These are phyloP conservation scores for Paraurostyla sp. DNA, from an alignment of 73 alveolate species.

Conservation along the genomic window DNA sequence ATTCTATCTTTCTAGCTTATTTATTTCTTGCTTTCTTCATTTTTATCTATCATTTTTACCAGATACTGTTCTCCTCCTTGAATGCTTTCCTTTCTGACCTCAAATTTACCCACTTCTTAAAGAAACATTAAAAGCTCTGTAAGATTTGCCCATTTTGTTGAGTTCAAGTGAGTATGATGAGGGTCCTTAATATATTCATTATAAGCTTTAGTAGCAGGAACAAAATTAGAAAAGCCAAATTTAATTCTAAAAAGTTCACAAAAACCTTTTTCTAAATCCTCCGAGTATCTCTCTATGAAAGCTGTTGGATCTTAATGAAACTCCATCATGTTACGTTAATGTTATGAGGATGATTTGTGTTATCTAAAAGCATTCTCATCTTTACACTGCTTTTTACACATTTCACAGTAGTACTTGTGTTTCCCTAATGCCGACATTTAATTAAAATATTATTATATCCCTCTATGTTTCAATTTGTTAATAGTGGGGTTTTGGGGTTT, in stretches of 20 bases:
- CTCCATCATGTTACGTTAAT: slow-evolving; percentile 32
- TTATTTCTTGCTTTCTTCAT: not conserved
- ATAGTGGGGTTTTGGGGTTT: too few species aligned
- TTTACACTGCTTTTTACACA: slow-evolving; percentile 58
- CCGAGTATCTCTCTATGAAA: not conserved
- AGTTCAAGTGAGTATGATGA: slow-evolving; percentile 57
- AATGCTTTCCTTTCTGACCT: not conserved
- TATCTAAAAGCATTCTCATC: slow-evolving; percentile 52
- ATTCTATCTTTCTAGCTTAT: not conserved
- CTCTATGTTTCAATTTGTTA: too few species aligned
- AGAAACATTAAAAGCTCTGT: not conserved
- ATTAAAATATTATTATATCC: too few species aligned
- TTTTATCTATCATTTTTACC: slow-evolving; percentile 15
- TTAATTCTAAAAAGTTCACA: slow-evolving; percentile 1
- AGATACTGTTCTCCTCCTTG: slow-evolving; percentile 19
- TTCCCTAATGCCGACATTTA: slow-evolving; percentile 51
- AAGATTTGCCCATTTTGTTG: slow-evolving; percentile 55
- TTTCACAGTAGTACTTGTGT: slow-evolving; percentile 64
- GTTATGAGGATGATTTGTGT: slow-evolving; percentile 49
- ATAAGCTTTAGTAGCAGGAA: slow-evolving; percentile 58
- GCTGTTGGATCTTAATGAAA: slow-evolving; percentile 24
- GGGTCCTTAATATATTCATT: slow-evolving; percentile 55
- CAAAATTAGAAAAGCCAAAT: slow-evolving; percentile 1
- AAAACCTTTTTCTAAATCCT: slow-evolving; percentile 4
- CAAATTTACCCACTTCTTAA: not conserved